These are phyloP conservation scores for Calvatia gigantea DNA, from an alignment of 768 basidiomycete species.

Conservation along the genomic window DNA sequence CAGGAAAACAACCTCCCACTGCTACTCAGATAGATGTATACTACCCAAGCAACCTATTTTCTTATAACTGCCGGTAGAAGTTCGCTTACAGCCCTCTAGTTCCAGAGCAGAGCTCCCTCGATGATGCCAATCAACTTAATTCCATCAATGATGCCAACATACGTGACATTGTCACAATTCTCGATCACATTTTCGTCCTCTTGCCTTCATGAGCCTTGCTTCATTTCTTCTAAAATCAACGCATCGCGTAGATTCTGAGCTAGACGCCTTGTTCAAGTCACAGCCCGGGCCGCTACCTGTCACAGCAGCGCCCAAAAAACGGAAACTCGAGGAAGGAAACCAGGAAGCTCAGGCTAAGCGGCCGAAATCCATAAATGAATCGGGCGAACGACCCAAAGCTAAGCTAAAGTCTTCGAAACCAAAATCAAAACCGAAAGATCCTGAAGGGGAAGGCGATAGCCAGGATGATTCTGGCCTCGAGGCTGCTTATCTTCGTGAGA, in stretches of 20 bases:
- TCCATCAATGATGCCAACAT: neutral
- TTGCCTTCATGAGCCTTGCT: conserved; percentile 48
- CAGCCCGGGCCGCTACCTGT: too few relatives aligned
- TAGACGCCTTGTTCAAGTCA: conserved; percentile 62
- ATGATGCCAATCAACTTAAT: too few relatives aligned
- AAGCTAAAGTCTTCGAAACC: neutral
- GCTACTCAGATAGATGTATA: too few relatives aligned
- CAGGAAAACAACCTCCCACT: too few relatives aligned
- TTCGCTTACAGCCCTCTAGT: too few relatives aligned
- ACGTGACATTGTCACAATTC: neutral
- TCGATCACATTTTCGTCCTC: neutral
- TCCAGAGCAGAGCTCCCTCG: too few relatives aligned
- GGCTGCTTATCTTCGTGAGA: conserved; percentile 6
- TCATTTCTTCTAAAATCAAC: conserved; percentile 46
- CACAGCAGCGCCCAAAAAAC: conserved; percentile 22
- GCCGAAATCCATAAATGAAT: conserved; percentile 19
- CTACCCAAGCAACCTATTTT: too few relatives aligned
- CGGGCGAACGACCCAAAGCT: conserved; percentile 6
- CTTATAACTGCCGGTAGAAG: too few relatives aligned
- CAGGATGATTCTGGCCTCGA: conserved; percentile 16
- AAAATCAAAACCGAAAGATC: conserved; percentile 1
- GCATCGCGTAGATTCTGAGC: conserved; percentile 47
- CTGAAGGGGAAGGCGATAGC: conserved; percentile 13
- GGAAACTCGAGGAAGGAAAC: conserved; percentile 25
- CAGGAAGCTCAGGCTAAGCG: conserved; percentile 19